Base-by-base conservation (phyloP, 495 filamentous ascomycete genomes). In the Mytilinidion resinicola region DNA sequence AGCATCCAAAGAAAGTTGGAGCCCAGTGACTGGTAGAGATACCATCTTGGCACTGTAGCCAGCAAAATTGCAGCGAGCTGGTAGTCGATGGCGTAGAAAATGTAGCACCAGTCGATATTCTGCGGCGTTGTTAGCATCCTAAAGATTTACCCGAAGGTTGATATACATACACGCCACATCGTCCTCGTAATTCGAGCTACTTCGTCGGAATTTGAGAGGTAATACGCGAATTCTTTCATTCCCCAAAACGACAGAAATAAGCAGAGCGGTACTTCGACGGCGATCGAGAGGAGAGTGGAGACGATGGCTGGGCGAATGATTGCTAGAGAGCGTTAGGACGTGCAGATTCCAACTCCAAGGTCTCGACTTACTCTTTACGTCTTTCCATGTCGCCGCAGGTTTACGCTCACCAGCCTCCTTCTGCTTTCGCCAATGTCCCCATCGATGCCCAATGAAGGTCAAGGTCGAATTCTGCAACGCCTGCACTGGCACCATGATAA, bases 401-500 rank as follows among this genome's bases (percentile, higher is more conserved):
- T 61, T 72, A 35, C 67, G 69, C 6, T 68, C 65, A 37, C 67
- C 57, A 10, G 63, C 62, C 5, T 75, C 75, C 33, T 76, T 69
- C 3, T 56, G 51, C 6, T 69, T 69, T 57, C 79, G 72, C 78
- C 82, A 88, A 4, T 63, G 56, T 0, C 85, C 85, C 87, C 86
- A 89, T 11, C 69, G 69, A 66, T 90, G 87, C 0, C 85, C 85
- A 30, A 89, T 73, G 64, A 88, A 88, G 0, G 84, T 73, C 4
- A 85, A 73, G 1, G 82, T 72, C 0, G 85, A 84, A 8, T 82
- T 80, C 64, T 90, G 85, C 9, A 89, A 67, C 0, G 85, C 74
- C 55, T 82, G 78, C 0, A 88, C 86, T 0, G 86, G 85, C 1
- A 90, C 85, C 87, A 88, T 90, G 33, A 89, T 74, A 4, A 90